phyloP scores from a whole-genome alignment of 495 filamentous ascomycete species.

The Trichoderma virens region DNA sequence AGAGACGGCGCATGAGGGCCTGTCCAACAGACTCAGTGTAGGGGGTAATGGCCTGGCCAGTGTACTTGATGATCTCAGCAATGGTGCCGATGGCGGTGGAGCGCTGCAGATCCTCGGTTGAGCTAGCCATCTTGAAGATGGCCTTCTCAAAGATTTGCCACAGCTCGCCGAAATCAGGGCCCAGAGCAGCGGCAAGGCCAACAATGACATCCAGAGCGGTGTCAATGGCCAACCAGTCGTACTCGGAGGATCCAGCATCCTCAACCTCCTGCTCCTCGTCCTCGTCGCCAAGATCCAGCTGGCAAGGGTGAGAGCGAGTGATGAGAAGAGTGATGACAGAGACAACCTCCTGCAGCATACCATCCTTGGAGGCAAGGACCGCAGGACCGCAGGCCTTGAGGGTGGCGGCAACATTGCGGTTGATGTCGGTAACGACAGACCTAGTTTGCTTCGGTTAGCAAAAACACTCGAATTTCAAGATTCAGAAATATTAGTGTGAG shows the following conservation, averaged over 20 bases:
- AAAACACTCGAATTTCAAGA: neutral
- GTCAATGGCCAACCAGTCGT: conserved; percentile 94
- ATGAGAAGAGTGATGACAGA: conserved; percentile 67
- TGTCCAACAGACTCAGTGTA: conserved; percentile 70
- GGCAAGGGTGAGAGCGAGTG: conserved; percentile 83
- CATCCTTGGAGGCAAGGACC: conserved; percentile 62
- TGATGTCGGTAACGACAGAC: conserved; percentile 87
- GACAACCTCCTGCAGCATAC: conserved; percentile 49
- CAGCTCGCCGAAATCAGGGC: conserved; percentile 69
- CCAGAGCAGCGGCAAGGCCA: conserved; percentile 73
- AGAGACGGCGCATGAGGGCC: conserved; percentile 76
- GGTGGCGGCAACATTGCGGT: conserved; percentile 86
- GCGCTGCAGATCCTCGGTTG: conserved; percentile 76
- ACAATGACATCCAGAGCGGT: conserved; percentile 85
- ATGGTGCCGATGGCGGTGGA: conserved; percentile 83
- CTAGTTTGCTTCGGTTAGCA: conserved; percentile 44
- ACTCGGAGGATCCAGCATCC: conserved; percentile 80
- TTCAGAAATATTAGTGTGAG: conserved; percentile 3
- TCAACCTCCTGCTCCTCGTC: conserved; percentile 58
- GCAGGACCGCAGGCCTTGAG: conserved; percentile 87
- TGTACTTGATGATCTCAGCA: conserved; percentile 82
- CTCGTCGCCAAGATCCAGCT: conserved; percentile 77
- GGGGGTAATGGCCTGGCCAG: conserved; percentile 68
- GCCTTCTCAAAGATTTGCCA: conserved; percentile 93
- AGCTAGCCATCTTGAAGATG: conserved; percentile 77